Base-by-base conservation (phyloP, 2,329 filamentous ascomycete species). In the Cordyceps javanica region DNA sequence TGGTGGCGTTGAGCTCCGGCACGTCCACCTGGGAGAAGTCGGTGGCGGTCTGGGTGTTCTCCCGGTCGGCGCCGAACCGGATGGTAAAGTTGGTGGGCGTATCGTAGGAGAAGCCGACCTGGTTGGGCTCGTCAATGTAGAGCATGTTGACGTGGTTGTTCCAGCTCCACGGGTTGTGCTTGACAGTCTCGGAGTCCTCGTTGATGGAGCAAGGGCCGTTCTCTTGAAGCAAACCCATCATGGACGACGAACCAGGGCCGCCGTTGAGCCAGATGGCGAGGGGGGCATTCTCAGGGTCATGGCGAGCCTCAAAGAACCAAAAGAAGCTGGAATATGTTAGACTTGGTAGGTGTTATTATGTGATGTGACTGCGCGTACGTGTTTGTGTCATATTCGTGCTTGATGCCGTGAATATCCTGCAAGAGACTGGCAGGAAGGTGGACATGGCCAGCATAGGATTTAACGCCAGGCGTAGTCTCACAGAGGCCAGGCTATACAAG, bases 31-130 rank as follows among this genome's bases (percentile, higher is more conserved):
- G 9, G 2, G 76, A 73, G 48, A 75, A 68, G 30, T 73, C 48
- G 28, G 55, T 60, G 67, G 63, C 14, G 67, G 62, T 10, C 59
- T 56, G 23, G 82, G 77, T 71, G 62, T 86, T 65, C 23, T 70
- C 69, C 73, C 74, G 81, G 61, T 81, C 76, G 2, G 68, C 71
- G 41, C 75, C 62, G 30, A 80, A 67, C 57, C 80, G 72, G 49
- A 85, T 68, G 6, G 84, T 83, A 25, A 80, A 79, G 65, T 90
- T 88, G n/a, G 80, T 83, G 16, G 77, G 72, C 21, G 76, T 77
- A 65, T 90, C 89, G 66, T 82, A 85, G 1, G 85, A 88, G 62
- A 88, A 84, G 41, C 83, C 82, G 38, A 89, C 81, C 68, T 89
- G 85, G 59, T 85, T 84, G 11, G 85, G 86, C 79, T 80, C 75